Evolutionary conservation across 768 basidiomycete species (phyloP).

Genomic region (Lactarius sanguifluus): DNA sequence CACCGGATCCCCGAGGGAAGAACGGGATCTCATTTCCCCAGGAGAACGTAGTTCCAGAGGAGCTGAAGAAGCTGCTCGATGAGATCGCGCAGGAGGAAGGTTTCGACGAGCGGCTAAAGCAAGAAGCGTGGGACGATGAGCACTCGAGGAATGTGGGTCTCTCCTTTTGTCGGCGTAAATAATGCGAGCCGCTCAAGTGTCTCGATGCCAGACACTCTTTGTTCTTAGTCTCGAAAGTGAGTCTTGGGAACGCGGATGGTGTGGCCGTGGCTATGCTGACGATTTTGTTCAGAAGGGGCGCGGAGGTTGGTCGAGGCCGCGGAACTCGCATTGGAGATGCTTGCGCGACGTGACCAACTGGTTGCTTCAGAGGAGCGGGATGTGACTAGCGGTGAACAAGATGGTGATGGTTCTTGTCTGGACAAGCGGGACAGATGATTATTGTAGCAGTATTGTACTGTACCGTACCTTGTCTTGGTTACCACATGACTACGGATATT

Average conservation of each 20-base stretch:
- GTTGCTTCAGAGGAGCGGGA: conserved; percentile 4
- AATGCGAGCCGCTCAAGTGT: background rate
- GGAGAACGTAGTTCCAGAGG: conserved; percentile 28
- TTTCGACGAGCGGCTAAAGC: conserved; percentile 38
- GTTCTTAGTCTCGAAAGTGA: conserved; percentile 49
- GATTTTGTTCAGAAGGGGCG: conserved; percentile 35
- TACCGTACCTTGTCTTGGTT: background rate
- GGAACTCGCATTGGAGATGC: conserved; percentile 36
- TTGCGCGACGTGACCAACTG: conserved; percentile 37
- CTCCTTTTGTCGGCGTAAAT: background rate
- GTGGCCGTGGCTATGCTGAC: background rate
- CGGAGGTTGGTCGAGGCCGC: conserved; percentile 38
- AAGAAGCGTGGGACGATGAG: conserved; percentile 45
- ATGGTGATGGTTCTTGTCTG: background rate
- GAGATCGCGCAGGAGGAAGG: conserved; percentile 41
- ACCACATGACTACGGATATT: conserved; percentile 3
- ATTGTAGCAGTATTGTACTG: too few relatives aligned
- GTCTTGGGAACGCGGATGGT: conserved; percentile 24
- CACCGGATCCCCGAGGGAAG: background rate
- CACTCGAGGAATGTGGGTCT: conserved; percentile 44
- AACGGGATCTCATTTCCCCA: conserved; percentile 8
- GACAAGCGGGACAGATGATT: too few relatives aligned
- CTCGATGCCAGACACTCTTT: conserved; percentile 40
- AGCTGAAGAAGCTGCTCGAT: conserved; percentile 41
- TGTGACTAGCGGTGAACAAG: background rate